phyloP scores from a whole-genome alignment of 192 early-diverging fungal species.

The Polychytrium aggregatum region DNA sequence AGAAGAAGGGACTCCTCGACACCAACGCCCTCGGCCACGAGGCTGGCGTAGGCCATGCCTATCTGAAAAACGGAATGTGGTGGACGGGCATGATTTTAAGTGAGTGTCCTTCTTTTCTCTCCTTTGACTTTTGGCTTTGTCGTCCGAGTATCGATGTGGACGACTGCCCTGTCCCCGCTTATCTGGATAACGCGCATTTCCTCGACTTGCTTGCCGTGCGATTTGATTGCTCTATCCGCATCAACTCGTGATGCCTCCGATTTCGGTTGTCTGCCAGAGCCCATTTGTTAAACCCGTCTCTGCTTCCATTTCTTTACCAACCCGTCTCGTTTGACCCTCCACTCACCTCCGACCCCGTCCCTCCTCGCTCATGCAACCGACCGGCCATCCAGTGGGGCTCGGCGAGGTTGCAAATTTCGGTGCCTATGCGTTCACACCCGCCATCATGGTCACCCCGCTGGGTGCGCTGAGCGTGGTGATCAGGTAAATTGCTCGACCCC shows the following conservation, averaged over 20 bases:
- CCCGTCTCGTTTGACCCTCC: not conserved
- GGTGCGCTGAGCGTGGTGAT: constrained; percentile 87
- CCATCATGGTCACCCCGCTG: constrained; percentile 90
- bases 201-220: too few species aligned
- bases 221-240: too few species aligned
- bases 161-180: too few species aligned
- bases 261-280: too few species aligned
- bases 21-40: constrained; percentile 8
- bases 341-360: too few species aligned
- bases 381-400: constrained; percentile 48
- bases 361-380: not conserved
- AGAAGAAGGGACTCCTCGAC: constrained; percentile 79
- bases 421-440: constrained; percentile 93
- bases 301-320: not conserved
- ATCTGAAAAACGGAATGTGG: constrained; percentile 85
- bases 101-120: constrained; percentile 16
- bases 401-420: constrained; percentile 95
- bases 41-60: constrained; percentile 35
- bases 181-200: too few species aligned
- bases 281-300: too few species aligned
- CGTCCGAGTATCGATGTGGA: too few species aligned
- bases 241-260: too few species aligned
- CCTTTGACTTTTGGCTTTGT: too few species aligned
- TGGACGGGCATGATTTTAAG: constrained; percentile 83
- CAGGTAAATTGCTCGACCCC: constrained; percentile 12